Evolutionary conservation across 2,329 filamentous ascomycete species (phyloP).

Genomic region (Neoarthrinium moseri): DNA sequence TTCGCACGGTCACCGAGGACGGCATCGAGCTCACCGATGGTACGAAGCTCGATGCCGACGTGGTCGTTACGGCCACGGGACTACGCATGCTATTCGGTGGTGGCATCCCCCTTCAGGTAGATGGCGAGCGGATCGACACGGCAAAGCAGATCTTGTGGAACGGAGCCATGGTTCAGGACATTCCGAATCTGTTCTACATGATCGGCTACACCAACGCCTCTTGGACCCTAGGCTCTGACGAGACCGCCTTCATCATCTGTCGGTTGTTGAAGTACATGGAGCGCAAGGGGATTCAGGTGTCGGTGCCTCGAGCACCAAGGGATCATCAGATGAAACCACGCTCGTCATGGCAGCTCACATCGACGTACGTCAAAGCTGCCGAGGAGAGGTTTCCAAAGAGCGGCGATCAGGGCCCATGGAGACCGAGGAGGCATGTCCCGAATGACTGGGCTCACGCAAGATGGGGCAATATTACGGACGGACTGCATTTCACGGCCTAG

Average conservation of each 20-base stretch:
- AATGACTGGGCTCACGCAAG: conserved; percentile 3
- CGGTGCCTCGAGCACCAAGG: not conserved
- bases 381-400: not conserved
- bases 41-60: conserved; percentile 56
- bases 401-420: conserved; percentile 1
- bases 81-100: conserved; percentile 59
- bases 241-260: conserved; percentile 44
- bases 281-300: not conserved
- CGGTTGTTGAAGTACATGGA: conserved; percentile 51
- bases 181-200: conserved; percentile 62
- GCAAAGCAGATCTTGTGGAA: conserved; percentile 60
- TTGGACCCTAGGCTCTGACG: conserved; percentile 67
- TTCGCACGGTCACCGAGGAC: conserved; percentile 47
- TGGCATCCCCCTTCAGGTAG: conserved; percentile 50
- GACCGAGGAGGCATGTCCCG: not conserved
- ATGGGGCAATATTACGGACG: conserved; percentile 2
- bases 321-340: not conserved
- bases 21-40: conserved; percentile 49
- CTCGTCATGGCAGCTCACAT: conserved; percentile 2
- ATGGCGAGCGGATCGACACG: conserved; percentile 48
- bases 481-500: conserved; percentile 3
- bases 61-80: conserved; percentile 70
- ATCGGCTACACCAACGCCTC: conserved; percentile 65
- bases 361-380: conserved; percentile 5
- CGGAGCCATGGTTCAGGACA: conserved; percentile 62